A percentile compares a stretch with the other conserved stretches of the same genome.
These are phyloP conservation scores for Aspergillus wentii DNA, from an alignment of 495 filamentous ascomycete genomes.

Conservation along the genomic window DNA sequence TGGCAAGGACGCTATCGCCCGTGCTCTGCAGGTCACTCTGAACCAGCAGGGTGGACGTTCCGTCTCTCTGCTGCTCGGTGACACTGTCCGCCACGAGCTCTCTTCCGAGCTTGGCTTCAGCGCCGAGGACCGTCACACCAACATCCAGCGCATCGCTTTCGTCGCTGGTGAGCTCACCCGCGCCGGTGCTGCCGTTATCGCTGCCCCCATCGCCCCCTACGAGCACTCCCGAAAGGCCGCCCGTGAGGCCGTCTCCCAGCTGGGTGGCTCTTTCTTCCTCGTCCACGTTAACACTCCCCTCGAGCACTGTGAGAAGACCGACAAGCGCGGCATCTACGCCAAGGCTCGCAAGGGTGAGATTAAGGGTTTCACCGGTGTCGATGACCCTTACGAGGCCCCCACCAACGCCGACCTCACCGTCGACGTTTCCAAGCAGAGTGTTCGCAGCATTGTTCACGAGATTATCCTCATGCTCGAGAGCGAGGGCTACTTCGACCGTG, in stretches of 20 bases:
- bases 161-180: conserved; percentile 91
- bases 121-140: conserved; percentile 86
- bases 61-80: conserved; percentile 88
- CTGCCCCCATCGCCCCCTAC: conserved; percentile 95
- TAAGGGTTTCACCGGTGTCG: conserved; percentile 97
- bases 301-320: conserved; percentile 89
- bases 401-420: conserved; percentile 78
- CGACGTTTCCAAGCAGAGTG: conserved; percentile 76
- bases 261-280: conserved; percentile 82
- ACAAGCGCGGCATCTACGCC: conserved; percentile 87
- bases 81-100: conserved; percentile 89
- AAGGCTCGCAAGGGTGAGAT: conserved; percentile 86
- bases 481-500: conserved; percentile 62
- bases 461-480: conserved; percentile 90
- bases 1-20: conserved; percentile 93
- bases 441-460: conserved; percentile 93
- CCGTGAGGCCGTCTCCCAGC: conserved; percentile 74
- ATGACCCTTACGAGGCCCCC: conserved; percentile 92
- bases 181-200: conserved; percentile 91
- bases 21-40: conserved; percentile 91
- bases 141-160: conserved; percentile 95
- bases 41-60: conserved; percentile 97
- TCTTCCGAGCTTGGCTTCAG: conserved; percentile 95
- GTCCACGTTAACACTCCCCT: conserved; percentile 92
- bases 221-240: conserved; percentile 70